Base-by-base conservation (phyloP, 495 filamentous ascomycete genomes). In the Letharia columbiana region DNA sequence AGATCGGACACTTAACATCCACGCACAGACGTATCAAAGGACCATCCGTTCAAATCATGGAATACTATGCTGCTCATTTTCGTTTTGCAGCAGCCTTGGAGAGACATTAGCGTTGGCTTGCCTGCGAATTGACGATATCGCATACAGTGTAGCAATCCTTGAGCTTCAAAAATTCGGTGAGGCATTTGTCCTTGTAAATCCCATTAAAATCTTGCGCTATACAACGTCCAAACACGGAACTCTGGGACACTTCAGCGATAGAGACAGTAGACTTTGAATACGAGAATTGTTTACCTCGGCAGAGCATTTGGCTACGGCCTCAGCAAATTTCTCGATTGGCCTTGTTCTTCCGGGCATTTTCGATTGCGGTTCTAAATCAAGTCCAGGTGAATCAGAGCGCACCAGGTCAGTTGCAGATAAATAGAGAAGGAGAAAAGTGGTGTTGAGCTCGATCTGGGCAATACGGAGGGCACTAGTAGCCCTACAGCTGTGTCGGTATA, bases 141-240 rank as follows among this genome's bases (percentile, higher is more conserved):
- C 33, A 64, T 82, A 97, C 92, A 71, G 94, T 68, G 71, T 89
- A 92, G 75, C 94, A 99, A 67, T 97, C 81, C 75, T 96, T 96
- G 60, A 98, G 75, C 69, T 77, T 84, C 75, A 96, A 76, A 67
- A 99, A 98, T 72, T 97, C 91, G 60, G 84, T 85, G 4, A 81
- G 80, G 72, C 94, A 99, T 80, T 93, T 91, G 74, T 97, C 91
- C 70, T 96, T 96, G 69, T 92, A 83, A 7, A 97, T 85, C 33
- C 90, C 85, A 72, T 92, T 92, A 76, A 95, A 98, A 73, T 99
- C 93, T 12, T 84, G 84, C 44, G 94, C 81, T 65, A 99, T 85
- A 74, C 94, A 99, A 81, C 92, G 92, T 61, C 94, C 94, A 71
- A 98, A 99, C 20, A 83, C 82, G 11, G 91, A 81, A 61, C 89